Evolutionary conservation across 352 stramenopile species (phyloP).

Genomic region (Pythium pectinolyticum): DNA sequence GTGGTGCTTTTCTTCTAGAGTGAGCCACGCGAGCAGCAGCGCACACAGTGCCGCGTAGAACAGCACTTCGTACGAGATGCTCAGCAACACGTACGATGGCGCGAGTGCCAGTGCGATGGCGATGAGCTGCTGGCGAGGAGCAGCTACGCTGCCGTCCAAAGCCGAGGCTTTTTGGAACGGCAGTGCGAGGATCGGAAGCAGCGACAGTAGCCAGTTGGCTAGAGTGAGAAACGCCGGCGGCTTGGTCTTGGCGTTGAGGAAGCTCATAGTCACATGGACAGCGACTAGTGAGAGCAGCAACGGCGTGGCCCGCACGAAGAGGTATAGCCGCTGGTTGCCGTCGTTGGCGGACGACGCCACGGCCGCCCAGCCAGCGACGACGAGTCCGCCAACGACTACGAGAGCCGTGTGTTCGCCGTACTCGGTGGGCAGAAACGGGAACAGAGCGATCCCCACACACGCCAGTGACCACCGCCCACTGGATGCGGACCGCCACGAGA

Average conservation of each 20-base stretch:
- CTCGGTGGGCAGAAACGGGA: slow-evolving; percentile 72
- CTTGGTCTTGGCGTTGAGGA: slow-evolving; percentile 50
- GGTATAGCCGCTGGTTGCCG: too few relatives aligned
- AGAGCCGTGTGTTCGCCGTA: slow-evolving; percentile 68
- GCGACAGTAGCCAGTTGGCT: slow-evolving; percentile 54
- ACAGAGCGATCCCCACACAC: slow-evolving; percentile 65
- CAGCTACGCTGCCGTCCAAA: too few relatives aligned
- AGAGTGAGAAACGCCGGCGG: slow-evolving; percentile 50
- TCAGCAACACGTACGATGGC: slow-evolving; percentile 69
- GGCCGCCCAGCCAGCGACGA: slow-evolving; percentile 17
- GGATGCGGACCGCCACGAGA: background rate
- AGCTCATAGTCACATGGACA: slow-evolving; percentile 54
- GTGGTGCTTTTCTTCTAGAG: slow-evolving; percentile 39
- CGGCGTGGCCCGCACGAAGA: slow-evolving; percentile 4
- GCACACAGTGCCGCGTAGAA: slow-evolving; percentile 67
- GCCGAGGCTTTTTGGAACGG: slow-evolving; percentile 11
- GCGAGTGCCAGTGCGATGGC: slow-evolving; percentile 59
- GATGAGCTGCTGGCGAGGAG: slow-evolving; percentile 35
- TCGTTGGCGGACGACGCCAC: background rate
- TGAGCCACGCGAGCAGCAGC: slow-evolving; percentile 63
- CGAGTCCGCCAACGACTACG: slow-evolving; percentile 51
- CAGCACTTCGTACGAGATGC: slow-evolving; percentile 84
- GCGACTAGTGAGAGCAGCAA: slow-evolving; percentile 42
- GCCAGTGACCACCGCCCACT: slow-evolving; percentile 37
- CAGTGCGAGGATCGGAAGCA: slow-evolving; percentile 41